Conservation (phyloP, 148 eudicot genomes). For the Mesembryanthemum crystallinum region DNA sequence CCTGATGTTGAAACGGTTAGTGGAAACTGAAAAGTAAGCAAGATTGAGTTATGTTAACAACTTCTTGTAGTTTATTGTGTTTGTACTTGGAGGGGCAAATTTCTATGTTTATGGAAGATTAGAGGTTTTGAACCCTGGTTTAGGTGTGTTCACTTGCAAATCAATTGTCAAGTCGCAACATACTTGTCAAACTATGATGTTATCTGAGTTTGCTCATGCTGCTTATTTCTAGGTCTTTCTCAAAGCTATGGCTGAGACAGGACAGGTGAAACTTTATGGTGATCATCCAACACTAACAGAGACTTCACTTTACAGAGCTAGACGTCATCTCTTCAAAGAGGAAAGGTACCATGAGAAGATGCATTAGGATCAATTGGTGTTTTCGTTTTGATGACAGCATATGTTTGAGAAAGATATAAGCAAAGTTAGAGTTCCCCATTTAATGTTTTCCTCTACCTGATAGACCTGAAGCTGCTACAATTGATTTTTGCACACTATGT, state of each 20-base stretch:
- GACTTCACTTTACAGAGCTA: constrained; percentile 85
- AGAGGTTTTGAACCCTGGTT: neutral
- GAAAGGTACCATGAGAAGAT: constrained; percentile 58
- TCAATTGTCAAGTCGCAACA: neutral
- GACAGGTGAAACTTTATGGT: constrained; percentile 92
- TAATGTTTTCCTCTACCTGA: neutral
- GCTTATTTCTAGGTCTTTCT: constrained; percentile 69
- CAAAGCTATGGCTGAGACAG: constrained; percentile 99
- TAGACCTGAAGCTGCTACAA: neutral
- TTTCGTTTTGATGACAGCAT: neutral
- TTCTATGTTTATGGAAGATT: too few relatives aligned
- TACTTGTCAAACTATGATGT: neutral
- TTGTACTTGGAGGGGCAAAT: neutral
- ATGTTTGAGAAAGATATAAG: neutral
- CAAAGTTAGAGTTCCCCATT: neutral
- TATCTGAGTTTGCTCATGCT: neutral
- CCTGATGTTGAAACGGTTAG: constrained; percentile 98
- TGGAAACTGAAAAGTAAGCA: constrained; percentile 30
- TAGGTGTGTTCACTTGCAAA: constrained; percentile 1
- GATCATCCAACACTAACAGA: constrained; percentile 90
- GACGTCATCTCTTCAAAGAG: constrained; percentile 88
- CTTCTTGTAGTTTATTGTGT: neutral
- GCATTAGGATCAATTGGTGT: constrained; percentile 2
- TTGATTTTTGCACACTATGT: neutral
- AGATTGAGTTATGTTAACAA: neutral